Conservation (phyloP, 192 early-diverging fungal species). For the Dimargaris cristalligena region DNA sequence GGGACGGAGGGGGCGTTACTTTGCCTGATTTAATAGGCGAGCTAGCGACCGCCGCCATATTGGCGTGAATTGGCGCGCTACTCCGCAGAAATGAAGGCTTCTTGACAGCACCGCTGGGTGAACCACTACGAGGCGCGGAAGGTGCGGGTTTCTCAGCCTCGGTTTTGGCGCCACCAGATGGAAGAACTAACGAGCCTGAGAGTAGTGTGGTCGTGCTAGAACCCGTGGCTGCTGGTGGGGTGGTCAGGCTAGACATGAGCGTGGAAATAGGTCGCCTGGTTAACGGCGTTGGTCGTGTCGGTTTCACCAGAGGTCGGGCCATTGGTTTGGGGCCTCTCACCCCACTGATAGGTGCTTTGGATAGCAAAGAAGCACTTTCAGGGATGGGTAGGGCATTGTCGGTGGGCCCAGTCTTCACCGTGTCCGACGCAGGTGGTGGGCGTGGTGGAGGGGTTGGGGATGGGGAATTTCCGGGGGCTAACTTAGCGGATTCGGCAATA, state of each 20-base stretch:
- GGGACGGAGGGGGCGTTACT: not conserved
- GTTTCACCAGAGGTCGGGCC: too few relatives aligned
- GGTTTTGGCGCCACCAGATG: too few relatives aligned
- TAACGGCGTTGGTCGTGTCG: not conserved
- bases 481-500: too few relatives aligned
- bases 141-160: not conserved
- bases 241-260: not conserved
- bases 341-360: too few relatives aligned
- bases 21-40: not conserved
- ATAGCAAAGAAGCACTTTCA: too few relatives aligned
- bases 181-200: too few relatives aligned
- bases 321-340: too few relatives aligned
- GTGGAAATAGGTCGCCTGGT: slow-evolving; percentile 2
- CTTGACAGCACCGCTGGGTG: not conserved
- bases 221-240: not conserved
- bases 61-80: slow-evolving; percentile 5
- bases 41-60: not conserved
- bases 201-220: not conserved
- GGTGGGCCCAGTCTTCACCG: too few relatives aligned
- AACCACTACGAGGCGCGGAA: not conserved
- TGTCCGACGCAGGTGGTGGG: too few relatives aligned
- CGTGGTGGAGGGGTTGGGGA: too few relatives aligned
- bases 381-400: too few relatives aligned
- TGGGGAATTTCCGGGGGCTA: too few relatives aligned
- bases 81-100: slow-evolving; percentile 4